A percentile compares a stretch with the other conserved stretches of the same genome.
These are phyloP conservation scores for Helichrysum umbraculigerum DNA, from an alignment of 129 eudicot genomes.

Conservation along the genomic window DNA sequence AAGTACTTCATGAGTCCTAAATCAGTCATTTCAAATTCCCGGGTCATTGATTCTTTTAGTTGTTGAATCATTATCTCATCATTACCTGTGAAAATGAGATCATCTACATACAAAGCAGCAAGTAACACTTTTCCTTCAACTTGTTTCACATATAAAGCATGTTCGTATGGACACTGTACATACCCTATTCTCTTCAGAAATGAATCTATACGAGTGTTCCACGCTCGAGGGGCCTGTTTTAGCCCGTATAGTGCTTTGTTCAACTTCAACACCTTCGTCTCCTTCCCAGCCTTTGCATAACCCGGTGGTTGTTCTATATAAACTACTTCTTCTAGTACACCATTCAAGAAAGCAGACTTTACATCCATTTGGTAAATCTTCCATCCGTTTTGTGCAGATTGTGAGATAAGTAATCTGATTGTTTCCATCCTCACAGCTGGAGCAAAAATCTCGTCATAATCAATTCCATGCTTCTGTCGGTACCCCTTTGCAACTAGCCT, in stretches of 20 bases:
- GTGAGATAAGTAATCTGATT: background rate
- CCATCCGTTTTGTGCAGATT: background rate
- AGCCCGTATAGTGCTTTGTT: slow-evolving; percentile 4
- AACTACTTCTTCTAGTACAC: background rate
- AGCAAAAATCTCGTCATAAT: background rate
- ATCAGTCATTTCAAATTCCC: background rate
- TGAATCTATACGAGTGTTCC: background rate
- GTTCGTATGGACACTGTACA: background rate
- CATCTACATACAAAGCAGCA: background rate
- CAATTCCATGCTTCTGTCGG: background rate
- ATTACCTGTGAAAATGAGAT: background rate
- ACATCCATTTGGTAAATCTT: slow-evolving; percentile 1
- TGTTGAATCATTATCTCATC: background rate
- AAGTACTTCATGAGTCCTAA: slow-evolving; percentile 12
- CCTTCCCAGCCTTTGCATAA: background rate
- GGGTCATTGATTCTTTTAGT: slow-evolving; percentile 8
- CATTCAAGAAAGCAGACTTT: slow-evolving; percentile 5
- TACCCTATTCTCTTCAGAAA: background rate
- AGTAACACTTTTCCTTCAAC: background rate
- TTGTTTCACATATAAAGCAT: background rate
- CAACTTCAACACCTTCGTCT: background rate
- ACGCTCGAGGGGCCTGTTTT: slow-evolving; percentile 2
- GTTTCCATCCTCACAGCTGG: background rate
- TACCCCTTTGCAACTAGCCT: slow-evolving; percentile 14
- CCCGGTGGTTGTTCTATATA: slow-evolving; percentile 13